Percentiles rank a stretch among this genome's conserved stretches.
phyloP scores from a whole-genome alignment of 176 grass and related monocot genomes.

The Oryza glumipatula region DNA sequence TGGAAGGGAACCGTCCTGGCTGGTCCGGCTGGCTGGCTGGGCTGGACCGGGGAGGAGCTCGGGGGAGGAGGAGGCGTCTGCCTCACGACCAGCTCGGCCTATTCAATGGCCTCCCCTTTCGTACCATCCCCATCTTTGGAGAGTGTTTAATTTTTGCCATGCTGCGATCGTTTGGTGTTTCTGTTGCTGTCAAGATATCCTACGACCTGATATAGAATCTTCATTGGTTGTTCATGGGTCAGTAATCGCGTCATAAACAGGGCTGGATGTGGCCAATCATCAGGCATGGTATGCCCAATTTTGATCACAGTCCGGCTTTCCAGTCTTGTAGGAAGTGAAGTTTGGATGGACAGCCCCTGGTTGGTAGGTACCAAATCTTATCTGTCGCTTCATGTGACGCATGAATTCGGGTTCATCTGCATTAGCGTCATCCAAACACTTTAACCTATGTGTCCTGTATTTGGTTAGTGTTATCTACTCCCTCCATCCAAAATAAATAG shows the following conservation, averaged over 20 bases:
- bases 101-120: constrained; percentile 45
- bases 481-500: too few species aligned
- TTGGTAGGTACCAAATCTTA: not conserved
- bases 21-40: not conserved
- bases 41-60: not conserved
- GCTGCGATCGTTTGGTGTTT: not conserved
- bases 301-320: not conserved
- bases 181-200: not conserved
- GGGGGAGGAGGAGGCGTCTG: constrained; percentile 9
- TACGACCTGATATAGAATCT: not conserved
- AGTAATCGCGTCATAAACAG: not conserved
- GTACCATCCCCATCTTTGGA: constrained; percentile 11
- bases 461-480: not conserved
- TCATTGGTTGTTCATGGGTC: not conserved
- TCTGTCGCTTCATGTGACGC: not conserved
- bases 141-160: not conserved
- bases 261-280: not conserved
- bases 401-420: not conserved
- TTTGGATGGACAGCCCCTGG: not conserved
- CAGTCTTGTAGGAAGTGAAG: not conserved
- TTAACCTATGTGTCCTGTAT: not conserved
- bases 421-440: not conserved
- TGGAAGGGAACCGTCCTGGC: constrained; percentile 36
- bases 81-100: constrained; percentile 26
- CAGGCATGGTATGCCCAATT: not conserved